Base-by-base conservation (phyloP, 768 basidiomycete species). In the Gloeopeniophorella convolvens region DNA sequence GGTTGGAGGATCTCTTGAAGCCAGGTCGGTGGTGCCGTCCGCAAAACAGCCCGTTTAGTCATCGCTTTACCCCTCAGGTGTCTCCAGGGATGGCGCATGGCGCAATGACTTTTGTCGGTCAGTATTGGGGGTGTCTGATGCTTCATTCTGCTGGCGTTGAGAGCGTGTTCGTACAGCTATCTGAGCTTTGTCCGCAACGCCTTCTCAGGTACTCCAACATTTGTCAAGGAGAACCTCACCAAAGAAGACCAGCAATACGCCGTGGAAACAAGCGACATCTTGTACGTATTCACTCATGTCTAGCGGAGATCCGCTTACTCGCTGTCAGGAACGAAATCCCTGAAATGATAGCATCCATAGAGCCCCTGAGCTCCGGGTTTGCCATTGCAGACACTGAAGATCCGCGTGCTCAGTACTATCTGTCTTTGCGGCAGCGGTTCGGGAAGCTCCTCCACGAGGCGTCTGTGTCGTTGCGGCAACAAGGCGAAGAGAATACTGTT, bases 101-200 rank as follows among this genome's bases (percentile, higher is more conserved):
- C 75, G 83, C 11, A 91, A 89, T 64, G 87, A 92, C 56, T 89
- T 92, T 61, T 92, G 89, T 69, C 77, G 89, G 76, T 82, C 27
- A 33, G 73, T 67, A 26, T 39, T 27, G 21, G 43, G 20, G n/a
- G n/a, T 34, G 13, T 49, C 28, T 20, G 20, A 23, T 46, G 35
- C 28, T 12, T 45, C 24, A n/a, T 27, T 26, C 3, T 26, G 32
- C 8, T 26, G 26, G 23, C 24, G 41, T 45, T 53, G 18, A 40
- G 37, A 20, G 45, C 42, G 24, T 43, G 16, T 26, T 37, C 30
- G 15, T 34, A 11, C 45, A 85, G 85, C 31, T 77, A 83, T 64
- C 63, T 89, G 42, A 85, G 77, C 55, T 72, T 86, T 43, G 79
- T 92, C 44, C 82, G 83, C 48, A 81, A 85, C 60, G 82, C 83